Evolutionary conservation across 495 filamentous ascomycete genomes (phyloP), one percentile per base, ranked within the genome.

Genomic region (Ramalina peruviana): DNA sequence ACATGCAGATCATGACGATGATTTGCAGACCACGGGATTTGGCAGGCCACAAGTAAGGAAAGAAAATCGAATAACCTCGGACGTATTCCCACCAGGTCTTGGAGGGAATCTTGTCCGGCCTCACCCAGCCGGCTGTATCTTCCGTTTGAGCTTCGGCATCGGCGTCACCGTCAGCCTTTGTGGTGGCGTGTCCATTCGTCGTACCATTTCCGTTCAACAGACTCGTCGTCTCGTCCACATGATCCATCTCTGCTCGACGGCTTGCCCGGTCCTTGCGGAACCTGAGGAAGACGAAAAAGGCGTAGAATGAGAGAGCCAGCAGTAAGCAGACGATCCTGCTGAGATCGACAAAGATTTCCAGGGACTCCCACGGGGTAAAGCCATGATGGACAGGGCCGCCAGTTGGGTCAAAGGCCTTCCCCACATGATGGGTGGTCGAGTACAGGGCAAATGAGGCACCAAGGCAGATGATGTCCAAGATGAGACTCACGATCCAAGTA

Each of bases 41-140:
- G 50, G 77, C 81, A 15, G 87, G 90, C 90, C 90, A 97, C 39
- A 95, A 78, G 59, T 94, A 97, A 0, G 88, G 89, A 64, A 94
- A 88, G 66, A 97, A 93, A 20, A 94, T 68, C 16, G 79, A 81
- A 62, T 94, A 97, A 17, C 86, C 84, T 51, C 80, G 79, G 44
- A 61, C 52, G 41, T 98, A 98, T 62, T 96, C 92, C 78, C 83
- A 86, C 86, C 86, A 85, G 56, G 75, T 85, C 16, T 81, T 80
- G 5, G 79, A 75, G 4, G 80, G 80, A 37, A 78, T 68, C 13
- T 70, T 75, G n/a, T 73, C 78, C 10, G 82, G 80, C 54, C 81
- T 73, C 48, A 75, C 78, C 83, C 83, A 87, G 11, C 58, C 58
- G 25, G 58, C 46, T 16, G 36, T 45, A 25, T 60, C 58, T 50